phyloP scores from a whole-genome alignment of 2,329 filamentous ascomycete genomes.

The Plenodomus biglobosus region DNA sequence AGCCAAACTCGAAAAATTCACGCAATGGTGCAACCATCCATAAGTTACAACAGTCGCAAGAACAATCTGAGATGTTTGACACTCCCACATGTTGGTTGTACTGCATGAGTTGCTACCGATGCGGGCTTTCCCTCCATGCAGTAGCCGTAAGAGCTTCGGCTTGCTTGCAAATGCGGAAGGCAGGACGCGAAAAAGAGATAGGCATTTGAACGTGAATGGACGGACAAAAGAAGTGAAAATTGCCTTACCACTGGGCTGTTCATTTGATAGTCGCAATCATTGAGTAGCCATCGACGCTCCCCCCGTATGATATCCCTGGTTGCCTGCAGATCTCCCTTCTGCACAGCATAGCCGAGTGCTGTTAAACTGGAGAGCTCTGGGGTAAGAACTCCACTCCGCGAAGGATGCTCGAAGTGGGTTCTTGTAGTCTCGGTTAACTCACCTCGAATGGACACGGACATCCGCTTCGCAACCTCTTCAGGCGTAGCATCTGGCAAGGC shows the following conservation, averaged over 20 bases:
- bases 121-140: constrained; percentile 23
- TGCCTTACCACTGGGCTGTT: constrained; percentile 63
- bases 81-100: too few species aligned
- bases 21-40: not conserved
- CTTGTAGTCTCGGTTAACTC: constrained; percentile 78
- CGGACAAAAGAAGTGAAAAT: constrained; percentile 9
- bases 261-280: constrained; percentile 76
- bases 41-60: too few species aligned
- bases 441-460: constrained; percentile 75
- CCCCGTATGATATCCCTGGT: constrained; percentile 68
- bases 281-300: constrained; percentile 68
- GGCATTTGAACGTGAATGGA: constrained; percentile 22
- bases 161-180: constrained; percentile 13
- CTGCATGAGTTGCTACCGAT: constrained; percentile 22
- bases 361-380: constrained; percentile 68
- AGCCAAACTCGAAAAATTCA: not conserved
- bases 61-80: too few species aligned
- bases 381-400: constrained; percentile 56
- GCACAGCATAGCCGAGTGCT: constrained; percentile 77
- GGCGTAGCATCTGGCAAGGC: constrained; percentile 65
- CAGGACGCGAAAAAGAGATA: constrained; percentile 25
- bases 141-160: constrained; percentile 8
- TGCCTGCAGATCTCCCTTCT: constrained; percentile 66
- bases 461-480: constrained; percentile 67
- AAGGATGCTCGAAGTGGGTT: constrained; percentile 75